A percentile compares a stretch with the other conserved stretches of the same genome.
Conservation (phyloP, 179 eudicot genomes). For the Pouteria campechiana region DNA sequence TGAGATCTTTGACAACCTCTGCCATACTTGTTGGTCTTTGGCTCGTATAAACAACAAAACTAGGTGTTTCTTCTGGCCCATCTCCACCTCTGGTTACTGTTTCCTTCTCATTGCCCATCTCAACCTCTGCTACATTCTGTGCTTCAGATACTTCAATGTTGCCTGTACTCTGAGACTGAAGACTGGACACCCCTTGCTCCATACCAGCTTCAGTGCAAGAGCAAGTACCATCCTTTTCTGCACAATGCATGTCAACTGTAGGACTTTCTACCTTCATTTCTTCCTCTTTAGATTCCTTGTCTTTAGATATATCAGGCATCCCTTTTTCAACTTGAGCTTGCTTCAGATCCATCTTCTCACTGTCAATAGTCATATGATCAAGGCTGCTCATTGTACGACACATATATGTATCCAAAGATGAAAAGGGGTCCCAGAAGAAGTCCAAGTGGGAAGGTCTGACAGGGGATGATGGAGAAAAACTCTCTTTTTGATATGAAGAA, state of each 20-base stretch:
- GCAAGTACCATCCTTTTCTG: conserved; percentile 31
- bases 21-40: conserved; percentile 92
- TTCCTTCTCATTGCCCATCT: conserved; percentile 53
- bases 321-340: conserved; percentile 95
- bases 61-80: conserved; percentile 55
- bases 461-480: conserved; percentile 66
- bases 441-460: conserved; percentile 86
- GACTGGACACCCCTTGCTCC: conserved; percentile 24
- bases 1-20: conserved; percentile 88
- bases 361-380: conserved; percentile 51
- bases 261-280: conserved; percentile 20
- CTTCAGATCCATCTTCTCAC: conserved; percentile 51
- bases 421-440: conserved; percentile 95
- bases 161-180: conserved; percentile 22
- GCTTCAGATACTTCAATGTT: conserved; percentile 29
- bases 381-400: conserved; percentile 53
- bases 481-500: conserved; percentile 46
- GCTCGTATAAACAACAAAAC: conserved; percentile 81
- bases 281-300: conserved; percentile 62
- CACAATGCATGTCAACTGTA: conserved; percentile 7
- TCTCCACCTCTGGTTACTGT: conserved; percentile 40
- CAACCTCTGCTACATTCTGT: conserved; percentile 39
- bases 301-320: conserved; percentile 91
- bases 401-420: conserved; percentile 79
- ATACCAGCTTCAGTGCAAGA: too few species aligned